phyloP scores from a whole-genome alignment of 768 basidiomycete genomes.

The Leccinum subgranulosum region DNA sequence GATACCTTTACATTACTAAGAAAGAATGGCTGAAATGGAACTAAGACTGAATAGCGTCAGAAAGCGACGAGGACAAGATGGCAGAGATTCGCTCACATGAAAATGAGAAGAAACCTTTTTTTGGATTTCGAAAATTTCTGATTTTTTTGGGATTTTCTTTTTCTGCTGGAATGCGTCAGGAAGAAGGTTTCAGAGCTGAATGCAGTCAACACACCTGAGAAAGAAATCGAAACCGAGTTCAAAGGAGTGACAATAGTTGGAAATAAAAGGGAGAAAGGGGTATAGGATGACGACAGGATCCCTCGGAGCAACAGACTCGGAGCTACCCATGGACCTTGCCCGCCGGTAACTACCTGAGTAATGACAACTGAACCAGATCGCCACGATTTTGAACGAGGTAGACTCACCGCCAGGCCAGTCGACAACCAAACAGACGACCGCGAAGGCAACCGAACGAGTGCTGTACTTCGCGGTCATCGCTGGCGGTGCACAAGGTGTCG shows the following conservation, averaged over 20 bases:
- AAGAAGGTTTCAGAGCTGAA: too few species aligned
- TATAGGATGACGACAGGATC: constrained; percentile 8
- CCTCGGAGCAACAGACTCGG: neutral
- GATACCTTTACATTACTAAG: neutral
- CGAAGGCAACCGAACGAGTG: too few species aligned
- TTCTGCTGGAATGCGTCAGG: neutral
- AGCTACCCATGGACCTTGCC: neutral
- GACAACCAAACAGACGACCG: neutral
- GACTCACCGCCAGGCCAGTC: neutral
- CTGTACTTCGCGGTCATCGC: too few species aligned
- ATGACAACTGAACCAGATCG: neutral
- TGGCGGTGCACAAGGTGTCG: too few species aligned
- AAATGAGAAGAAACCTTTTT: neutral
- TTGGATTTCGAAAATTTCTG: neutral
- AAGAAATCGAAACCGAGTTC: neutral
- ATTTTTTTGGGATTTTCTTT: constrained; percentile 1
- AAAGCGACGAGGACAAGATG: neutral
- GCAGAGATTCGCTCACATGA: neutral
- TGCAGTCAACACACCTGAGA: neutral
- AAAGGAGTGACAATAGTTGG: neutral
- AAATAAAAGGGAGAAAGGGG: neutral
- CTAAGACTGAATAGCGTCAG: neutral
- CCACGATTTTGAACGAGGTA: neutral
- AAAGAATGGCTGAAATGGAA: neutral
- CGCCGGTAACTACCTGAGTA: neutral